Percentiles rank a stretch among this genome's conserved stretches.
Evolutionary conservation across 1,284 basidiomycete species (phyloP).

Genomic region (Pterulicium gracile): DNA sequence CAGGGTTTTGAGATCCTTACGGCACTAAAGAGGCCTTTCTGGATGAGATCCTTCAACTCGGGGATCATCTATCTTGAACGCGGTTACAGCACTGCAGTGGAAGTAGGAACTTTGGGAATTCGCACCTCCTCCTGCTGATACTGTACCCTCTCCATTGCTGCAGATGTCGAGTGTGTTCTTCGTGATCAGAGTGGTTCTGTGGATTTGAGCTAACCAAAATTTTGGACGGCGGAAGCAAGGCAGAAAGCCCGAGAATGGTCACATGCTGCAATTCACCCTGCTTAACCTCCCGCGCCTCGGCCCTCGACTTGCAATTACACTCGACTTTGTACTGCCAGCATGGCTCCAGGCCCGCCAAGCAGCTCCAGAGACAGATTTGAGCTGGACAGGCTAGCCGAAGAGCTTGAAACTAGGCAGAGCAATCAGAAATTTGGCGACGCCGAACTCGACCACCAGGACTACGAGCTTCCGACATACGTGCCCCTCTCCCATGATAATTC

Average conservation of each 20-base stretch:
- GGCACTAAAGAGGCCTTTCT: slow-evolving; percentile 80
- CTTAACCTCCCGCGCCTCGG: too few species aligned
- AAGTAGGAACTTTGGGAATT: background rate
- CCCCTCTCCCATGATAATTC: slow-evolving; percentile 76
- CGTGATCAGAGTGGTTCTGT: too few species aligned
- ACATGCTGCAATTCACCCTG: too few species aligned
- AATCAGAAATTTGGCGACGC: slow-evolving; percentile 13
- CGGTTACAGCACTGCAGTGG: slow-evolving; percentile 1
- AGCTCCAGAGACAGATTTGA: slow-evolving; percentile 41
- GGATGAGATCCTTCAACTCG: slow-evolving; percentile 89
- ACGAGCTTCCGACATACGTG: slow-evolving; percentile 61
- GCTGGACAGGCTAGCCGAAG: slow-evolving; percentile 62
- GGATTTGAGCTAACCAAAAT: too few species aligned
- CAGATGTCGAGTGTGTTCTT: too few species aligned
- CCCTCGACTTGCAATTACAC: too few species aligned
- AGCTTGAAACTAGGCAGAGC: slow-evolving; percentile 50
- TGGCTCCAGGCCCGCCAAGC: background rate
- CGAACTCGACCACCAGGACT: slow-evolving; percentile 16
- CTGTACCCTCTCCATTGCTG: slow-evolving; percentile 82
- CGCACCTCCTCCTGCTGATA: slow-evolving; percentile 85
- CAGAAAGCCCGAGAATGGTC: too few species aligned
- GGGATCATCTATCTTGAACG: slow-evolving; percentile 63
- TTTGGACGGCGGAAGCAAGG: too few species aligned
- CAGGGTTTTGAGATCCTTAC: slow-evolving; percentile 28
- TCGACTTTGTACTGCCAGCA: background rate